A percentile compares a stretch with the other conserved stretches of the same genome.
Conservation (phyloP, 2,329 filamentous ascomycete genomes). For the Colletotrichum spinosum region DNA sequence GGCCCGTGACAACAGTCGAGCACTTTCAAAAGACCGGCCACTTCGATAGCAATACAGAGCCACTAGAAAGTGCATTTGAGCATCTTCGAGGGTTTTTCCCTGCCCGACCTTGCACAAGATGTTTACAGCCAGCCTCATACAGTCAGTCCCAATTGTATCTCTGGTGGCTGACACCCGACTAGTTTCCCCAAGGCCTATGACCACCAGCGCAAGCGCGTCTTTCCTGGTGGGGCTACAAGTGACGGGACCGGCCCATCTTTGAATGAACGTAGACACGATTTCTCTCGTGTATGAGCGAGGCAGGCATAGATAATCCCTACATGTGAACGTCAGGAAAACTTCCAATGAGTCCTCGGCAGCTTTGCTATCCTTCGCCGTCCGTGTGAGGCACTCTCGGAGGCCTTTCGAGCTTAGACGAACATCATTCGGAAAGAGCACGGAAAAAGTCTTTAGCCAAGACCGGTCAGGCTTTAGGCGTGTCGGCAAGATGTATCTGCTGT, state of each 20-base stretch:
- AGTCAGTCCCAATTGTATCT: neutral
- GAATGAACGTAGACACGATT: neutral
- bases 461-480: neutral
- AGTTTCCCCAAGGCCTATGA: conserved; percentile 2
- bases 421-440: neutral
- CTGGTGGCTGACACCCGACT: neutral
- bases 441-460: conserved; percentile 3
- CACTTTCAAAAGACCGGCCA: too few relatives aligned
- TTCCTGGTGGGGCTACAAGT: conserved; percentile 3
- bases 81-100: neutral
- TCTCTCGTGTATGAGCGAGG: neutral
- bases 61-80: neutral
- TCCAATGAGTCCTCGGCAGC: neutral
- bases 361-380: neutral
- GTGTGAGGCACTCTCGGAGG: neutral
- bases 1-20: too few relatives aligned
- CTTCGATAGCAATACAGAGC: too few relatives aligned
- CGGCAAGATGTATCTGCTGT: neutral
- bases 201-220: conserved; percentile 3
- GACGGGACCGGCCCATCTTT: neutral
- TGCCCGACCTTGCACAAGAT: neutral
- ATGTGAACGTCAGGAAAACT: neutral
- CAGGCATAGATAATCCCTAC: neutral
- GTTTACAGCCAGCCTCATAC: conserved; percentile 2
- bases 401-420: neutral